Percentiles rank a stretch among this genome's conserved stretches.
phyloP scores from a whole-genome alignment of 108 stramenopile species.

The Chaetoceros muelleri region DNA sequence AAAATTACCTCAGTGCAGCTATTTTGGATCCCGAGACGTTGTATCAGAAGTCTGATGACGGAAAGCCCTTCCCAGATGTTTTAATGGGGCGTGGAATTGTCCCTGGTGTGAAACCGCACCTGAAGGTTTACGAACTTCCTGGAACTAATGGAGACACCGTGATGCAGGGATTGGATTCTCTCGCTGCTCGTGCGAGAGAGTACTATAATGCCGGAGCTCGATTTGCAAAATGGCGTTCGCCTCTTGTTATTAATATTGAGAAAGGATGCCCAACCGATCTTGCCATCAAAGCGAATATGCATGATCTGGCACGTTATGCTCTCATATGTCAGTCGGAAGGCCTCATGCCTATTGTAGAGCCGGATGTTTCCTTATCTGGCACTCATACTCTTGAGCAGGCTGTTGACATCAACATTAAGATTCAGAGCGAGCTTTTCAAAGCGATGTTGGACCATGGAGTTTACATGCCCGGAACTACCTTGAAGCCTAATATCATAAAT shows the following conservation, averaged over 20 bases:
- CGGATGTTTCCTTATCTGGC: slow-evolving; percentile 58
- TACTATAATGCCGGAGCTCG: slow-evolving; percentile 83
- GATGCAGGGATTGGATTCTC: slow-evolving; percentile 81
- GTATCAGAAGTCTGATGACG: slow-evolving; percentile 50
- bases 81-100: slow-evolving; percentile 65
- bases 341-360: slow-evolving; percentile 92
- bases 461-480: slow-evolving; percentile 75
- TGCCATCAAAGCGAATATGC: slow-evolving; percentile 67
- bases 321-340: slow-evolving; percentile 84
- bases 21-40: slow-evolving; percentile 91
- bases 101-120: slow-evolving; percentile 76
- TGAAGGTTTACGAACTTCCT: slow-evolving; percentile 61
- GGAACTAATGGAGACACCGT: slow-evolving; percentile 84
- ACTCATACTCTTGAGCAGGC: slow-evolving; percentile 46
- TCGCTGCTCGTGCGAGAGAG: slow-evolving; percentile 69
- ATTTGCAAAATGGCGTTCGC: slow-evolving; percentile 86
- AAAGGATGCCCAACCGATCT: slow-evolving; percentile 65
- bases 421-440: slow-evolving; percentile 61
- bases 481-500: slow-evolving; percentile 88
- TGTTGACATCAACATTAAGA: slow-evolving; percentile 35
- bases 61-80: slow-evolving; percentile 72
- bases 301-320: slow-evolving; percentile 84
- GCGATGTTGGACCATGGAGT: slow-evolving; percentile 85
- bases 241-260: slow-evolving; percentile 41
- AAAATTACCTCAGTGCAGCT: slow-evolving; percentile 73